Conservation (phyloP, 306 rosid genomes). For the peach (Prunus persica) region Prunus_persica_NCBIv2 NC_034014.1:28626501-28627000, state of each 20-base stretch:
- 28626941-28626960: conserved; percentile 77
- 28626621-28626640: no score
- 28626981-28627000: background rate
- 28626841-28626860: conserved; percentile 62
- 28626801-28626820: conserved; percentile 38
- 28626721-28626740: no score
- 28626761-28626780: background rate
- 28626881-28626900: conserved; percentile 71
- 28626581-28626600: fast-evolving
- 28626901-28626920: conserved; percentile 72
- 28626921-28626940: conserved; percentile 69
- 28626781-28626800: background rate
- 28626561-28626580: no score
- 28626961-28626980: conserved; percentile 97
- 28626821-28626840: conserved; percentile 67
- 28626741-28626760: background rate
- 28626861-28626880: conserved; percentile 84
- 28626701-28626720: no score
- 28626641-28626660: no score
- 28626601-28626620: no score
- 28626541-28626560: fast-evolving
- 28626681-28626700: no score
- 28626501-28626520: no score
- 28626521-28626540: no score
- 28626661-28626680: no score